Evolutionary conservation across 768 basidiomycete genomes (phyloP).

Genomic region (Kockovaella imperatae): DNA sequence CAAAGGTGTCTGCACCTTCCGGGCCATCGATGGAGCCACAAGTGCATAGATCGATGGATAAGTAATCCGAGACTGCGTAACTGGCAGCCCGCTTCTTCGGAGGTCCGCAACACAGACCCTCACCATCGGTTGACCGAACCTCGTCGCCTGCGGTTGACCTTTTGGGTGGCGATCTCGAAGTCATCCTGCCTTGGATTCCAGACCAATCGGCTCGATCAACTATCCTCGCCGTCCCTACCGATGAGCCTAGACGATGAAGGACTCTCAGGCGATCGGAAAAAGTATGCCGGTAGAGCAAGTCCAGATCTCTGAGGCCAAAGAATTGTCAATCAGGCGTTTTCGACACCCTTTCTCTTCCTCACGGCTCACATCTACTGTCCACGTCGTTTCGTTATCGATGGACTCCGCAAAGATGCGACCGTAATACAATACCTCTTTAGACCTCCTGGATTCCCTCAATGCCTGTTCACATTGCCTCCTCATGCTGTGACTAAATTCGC

Average conservation of each 20-base stretch:
- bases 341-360: not conserved
- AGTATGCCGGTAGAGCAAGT: not conserved
- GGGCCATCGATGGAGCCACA: too few species aligned
- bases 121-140: too few species aligned
- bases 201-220: conserved; percentile 8
- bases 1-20: too few species aligned
- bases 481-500: not conserved
- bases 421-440: conserved; percentile 21
- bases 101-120: too few species aligned
- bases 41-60: too few species aligned
- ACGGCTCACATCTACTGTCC: conserved; percentile 13
- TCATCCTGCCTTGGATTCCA: conserved; percentile 25
- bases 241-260: too few species aligned
- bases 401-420: conserved; percentile 26
- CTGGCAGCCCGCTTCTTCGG: too few species aligned
- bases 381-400: conserved; percentile 12
- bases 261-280: not conserved
- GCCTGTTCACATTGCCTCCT: conserved; percentile 2
- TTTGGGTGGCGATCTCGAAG: conserved; percentile 4
- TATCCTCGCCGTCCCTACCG: too few species aligned
- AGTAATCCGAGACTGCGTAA: too few species aligned
- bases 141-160: too few species aligned
- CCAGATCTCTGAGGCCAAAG: too few species aligned
- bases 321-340: too few species aligned
- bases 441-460: conserved; percentile 2